Percentiles rank a stretch among this genome's conserved stretches.
phyloP scores from a whole-genome alignment of 106 monocot species.

The Dactylorhiza incarnata region DNA sequence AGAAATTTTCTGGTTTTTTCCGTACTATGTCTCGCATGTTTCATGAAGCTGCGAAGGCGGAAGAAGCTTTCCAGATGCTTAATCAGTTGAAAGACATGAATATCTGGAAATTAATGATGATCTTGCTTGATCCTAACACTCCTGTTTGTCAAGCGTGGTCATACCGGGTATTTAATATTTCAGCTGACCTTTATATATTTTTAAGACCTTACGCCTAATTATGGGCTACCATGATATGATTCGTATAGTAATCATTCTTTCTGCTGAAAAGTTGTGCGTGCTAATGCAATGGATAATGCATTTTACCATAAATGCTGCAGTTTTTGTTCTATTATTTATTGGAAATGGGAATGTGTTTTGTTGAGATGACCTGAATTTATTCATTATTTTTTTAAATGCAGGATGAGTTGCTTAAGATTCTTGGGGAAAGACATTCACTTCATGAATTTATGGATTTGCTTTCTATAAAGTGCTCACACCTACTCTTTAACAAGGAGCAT shows the following conservation, averaged over 20 bases:
- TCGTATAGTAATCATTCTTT: not conserved
- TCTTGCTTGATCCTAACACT: constrained; percentile 59
- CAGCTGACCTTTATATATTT: not conserved
- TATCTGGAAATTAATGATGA: constrained; percentile 69
- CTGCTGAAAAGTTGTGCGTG: not conserved
- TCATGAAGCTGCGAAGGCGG: constrained; percentile 68
- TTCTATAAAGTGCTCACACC: constrained; percentile 80
- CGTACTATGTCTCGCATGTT: constrained; percentile 81
- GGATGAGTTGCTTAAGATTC: constrained; percentile 86
- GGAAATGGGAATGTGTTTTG: not conserved
- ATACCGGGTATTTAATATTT: constrained; percentile 43
- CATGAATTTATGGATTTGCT: constrained; percentile 82
- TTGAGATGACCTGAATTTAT: not conserved
- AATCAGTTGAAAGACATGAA: constrained; percentile 79
- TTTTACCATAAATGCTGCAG: not conserved
- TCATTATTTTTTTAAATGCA: constrained; percentile 23
- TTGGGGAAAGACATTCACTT: constrained; percentile 80
- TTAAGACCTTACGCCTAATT: not conserved
- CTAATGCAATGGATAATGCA: not conserved
- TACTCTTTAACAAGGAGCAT: constrained; percentile 80
- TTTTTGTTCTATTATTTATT: constrained; percentile 3
- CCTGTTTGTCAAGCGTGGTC: constrained; percentile 60
- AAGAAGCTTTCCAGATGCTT: constrained; percentile 77
- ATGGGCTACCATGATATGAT: not conserved
- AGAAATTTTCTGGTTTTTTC: constrained; percentile 54